Evolutionary conservation across 192 early-diverging fungal species (phyloP).

Genomic region (Coemansia sp.): DNA sequence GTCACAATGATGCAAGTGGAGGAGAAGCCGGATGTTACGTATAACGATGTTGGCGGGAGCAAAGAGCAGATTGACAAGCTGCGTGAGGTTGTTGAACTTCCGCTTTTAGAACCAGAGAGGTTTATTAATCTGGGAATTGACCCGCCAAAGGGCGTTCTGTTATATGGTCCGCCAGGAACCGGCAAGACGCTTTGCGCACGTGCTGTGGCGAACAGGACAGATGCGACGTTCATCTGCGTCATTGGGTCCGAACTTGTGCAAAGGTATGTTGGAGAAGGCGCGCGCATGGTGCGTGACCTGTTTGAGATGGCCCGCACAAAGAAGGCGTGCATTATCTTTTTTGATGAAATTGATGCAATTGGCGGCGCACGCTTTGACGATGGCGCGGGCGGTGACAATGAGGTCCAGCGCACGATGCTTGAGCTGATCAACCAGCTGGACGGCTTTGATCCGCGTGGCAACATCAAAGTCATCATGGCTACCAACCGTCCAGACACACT

Average conservation of each 20-base stretch:
- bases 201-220: constrained; percentile 98
- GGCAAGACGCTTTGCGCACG: constrained; percentile 98
- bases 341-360: constrained; percentile 99
- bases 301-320: constrained; percentile 99
- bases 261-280: constrained; percentile 99
- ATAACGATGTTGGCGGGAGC: constrained; percentile 98
- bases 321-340: constrained; percentile 99
- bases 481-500: constrained; percentile 98
- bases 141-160: constrained; percentile 97
- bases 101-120: constrained; percentile 91
- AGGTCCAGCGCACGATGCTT: constrained; percentile 99
- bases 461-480: constrained; percentile 99
- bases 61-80: constrained; percentile 99
- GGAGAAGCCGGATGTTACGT: constrained; percentile 99
- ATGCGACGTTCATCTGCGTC: constrained; percentile 99
- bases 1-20: constrained; percentile 99
- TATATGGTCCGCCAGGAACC: constrained; percentile 96
- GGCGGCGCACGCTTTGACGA: constrained; percentile 98
- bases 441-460: constrained; percentile 98
- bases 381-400: constrained; percentile 98
- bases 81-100: constrained; percentile 97
- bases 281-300: constrained; percentile 98
- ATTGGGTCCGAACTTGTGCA: constrained; percentile 99
- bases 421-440: constrained; percentile 99
- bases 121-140: constrained; percentile 99